Base-by-base conservation (phyloP, 208 protist genomes). In the Wallacemonas sp. region DNA sequence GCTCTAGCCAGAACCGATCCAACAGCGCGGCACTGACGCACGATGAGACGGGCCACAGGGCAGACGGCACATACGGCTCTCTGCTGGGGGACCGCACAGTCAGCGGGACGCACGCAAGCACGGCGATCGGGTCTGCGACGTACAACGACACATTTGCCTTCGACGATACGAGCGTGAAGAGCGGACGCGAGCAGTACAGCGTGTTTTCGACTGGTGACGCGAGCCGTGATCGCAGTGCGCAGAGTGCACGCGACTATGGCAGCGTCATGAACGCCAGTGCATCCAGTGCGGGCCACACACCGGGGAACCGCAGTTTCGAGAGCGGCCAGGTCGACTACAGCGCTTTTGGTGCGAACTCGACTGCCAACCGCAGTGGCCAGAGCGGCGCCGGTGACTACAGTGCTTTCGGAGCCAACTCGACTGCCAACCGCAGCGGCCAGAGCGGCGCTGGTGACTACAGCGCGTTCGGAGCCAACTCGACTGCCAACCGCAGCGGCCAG, bases 211-310 rank as follows among this genome's bases (percentile, higher is more conserved):
- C 9, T 41, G 16, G 16, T 16, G 16, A 41, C 0, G 16, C 36
- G 36, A 41, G 12, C 12, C 9, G 12, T 8, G 16, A 0, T 16
- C 36, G 36, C 36, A 41, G 36, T 16, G 36, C 12, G 16, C 36
- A 41, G 36, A 41, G 36, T 16, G 36, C 12, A 17, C 12, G 12
- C 36, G 19, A 16, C 19, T 58, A 67, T 26, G 61, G 61, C 33
- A 67, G 52, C 38, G 58, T 68, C 6, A 27, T 67, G 1, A 16
- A 41, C 36, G 36, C 36, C 36, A 41, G 36, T 0, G 36, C 36
- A 16, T 41, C 14, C 36, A 41, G 36, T 14, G 36, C 36, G 9
- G 14, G 14, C 36, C 6, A 41, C 36, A 41, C 36, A 14, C 6
- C 36, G 36, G 14, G 9, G 36, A 41, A 41, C 36, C 36, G 36